Evolutionary conservation across 1,139 yeast species (phyloP).

Genomic region (Chernovozyma sophiae-reginae): DNA sequence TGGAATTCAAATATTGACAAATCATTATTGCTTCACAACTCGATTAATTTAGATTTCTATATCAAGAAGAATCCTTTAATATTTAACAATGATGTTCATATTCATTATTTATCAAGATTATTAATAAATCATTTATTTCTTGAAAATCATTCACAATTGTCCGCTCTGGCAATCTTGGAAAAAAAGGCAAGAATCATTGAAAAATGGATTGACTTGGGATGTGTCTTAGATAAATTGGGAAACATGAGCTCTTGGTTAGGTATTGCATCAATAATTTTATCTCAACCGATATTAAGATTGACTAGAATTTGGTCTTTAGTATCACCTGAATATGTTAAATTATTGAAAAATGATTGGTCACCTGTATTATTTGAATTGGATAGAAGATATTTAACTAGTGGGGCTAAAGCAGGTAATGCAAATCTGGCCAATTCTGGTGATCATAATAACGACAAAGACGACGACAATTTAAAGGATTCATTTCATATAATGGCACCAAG

Average conservation of each 20-base stretch:
- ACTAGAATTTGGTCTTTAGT: slow-evolving; percentile 74
- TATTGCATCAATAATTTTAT: slow-evolving; percentile 77
- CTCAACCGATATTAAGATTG: slow-evolving; percentile 76
- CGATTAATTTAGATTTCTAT: slow-evolving; percentile 28
- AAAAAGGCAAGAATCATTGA: slow-evolving; percentile 65
- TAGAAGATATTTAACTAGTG: slow-evolving; percentile 57
- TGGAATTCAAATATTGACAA: slow-evolving; percentile 75
- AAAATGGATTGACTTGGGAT: slow-evolving; percentile 87
- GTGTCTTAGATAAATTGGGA: slow-evolving; percentile 72
- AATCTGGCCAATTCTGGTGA: slow-evolving; percentile 6
- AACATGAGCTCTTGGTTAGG: slow-evolving; percentile 97
- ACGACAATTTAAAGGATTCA: slow-evolving; percentile 33
- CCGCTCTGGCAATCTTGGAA: slow-evolving; percentile 24
- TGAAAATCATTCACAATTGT: slow-evolving; percentile 26
- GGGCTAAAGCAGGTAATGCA: slow-evolving; percentile 12
- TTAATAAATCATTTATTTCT: slow-evolving; percentile 68
- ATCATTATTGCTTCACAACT: slow-evolving; percentile 33
- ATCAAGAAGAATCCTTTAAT: slow-evolving; percentile 48
- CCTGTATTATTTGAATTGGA: slow-evolving; percentile 90
- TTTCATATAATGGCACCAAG: slow-evolving; percentile 85
- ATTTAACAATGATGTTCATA: slow-evolving; percentile 62
- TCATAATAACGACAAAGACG: slow-evolving; percentile 7
- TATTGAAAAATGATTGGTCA: slow-evolving; percentile 83
- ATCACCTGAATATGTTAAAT: slow-evolving; percentile 54
- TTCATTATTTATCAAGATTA: slow-evolving; percentile 74